Base-by-base conservation (phyloP, 2,329 filamentous ascomycete species). In the Endoconidiophora polonica region DNA sequence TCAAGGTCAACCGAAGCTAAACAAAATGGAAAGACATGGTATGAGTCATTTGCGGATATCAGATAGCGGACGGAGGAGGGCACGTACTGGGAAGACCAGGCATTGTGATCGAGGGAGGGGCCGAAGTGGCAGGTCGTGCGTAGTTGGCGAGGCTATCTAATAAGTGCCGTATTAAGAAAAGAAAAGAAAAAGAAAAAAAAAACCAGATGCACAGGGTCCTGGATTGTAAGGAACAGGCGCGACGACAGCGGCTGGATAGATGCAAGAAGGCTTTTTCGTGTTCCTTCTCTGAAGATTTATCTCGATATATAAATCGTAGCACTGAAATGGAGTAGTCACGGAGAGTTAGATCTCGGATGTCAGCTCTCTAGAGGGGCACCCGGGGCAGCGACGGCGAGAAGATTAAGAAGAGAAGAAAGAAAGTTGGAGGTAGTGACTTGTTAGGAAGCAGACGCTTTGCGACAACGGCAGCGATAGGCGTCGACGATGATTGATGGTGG, bases 1-100 rank as follows among this genome's bases (percentile, higher is more conserved):
- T 98, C 91, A 60, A 98, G 79, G 66, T 98, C 90, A 68, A 98
- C 88, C 67, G 86, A 94, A 59, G 85, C 88, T 94, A 60, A 42
- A 52, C 45, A 36, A 52, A 43, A 46, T 37, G 29, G 26, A 24
- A 22, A 37, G 26, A 38, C 18, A 39, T 29, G 16, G 18, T 23
- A 16, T 48, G 26, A 46, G 47, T 38, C 23, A 46, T 12, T 12
- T 14, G n/a, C 39, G 40, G 39, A 16, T 18, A 29, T 14, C 29
- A 38, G 10, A 29, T 26, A n/a, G 20, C 14, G 26, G 7, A 6
- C 22, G 18, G 39, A 20, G 12, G 16, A 18, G 24, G 20, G 6
- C 26, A 50, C 51, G 26, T 43, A 53, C 51, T 50, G 20, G 51
- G 51, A 24, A 53, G 51, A 47, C 51, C 48, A 36, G 51, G 51